These are phyloP conservation scores for Chara braunii DNA, from an alignment of 139 green algal genomes.

Conservation along the genomic window DNA sequence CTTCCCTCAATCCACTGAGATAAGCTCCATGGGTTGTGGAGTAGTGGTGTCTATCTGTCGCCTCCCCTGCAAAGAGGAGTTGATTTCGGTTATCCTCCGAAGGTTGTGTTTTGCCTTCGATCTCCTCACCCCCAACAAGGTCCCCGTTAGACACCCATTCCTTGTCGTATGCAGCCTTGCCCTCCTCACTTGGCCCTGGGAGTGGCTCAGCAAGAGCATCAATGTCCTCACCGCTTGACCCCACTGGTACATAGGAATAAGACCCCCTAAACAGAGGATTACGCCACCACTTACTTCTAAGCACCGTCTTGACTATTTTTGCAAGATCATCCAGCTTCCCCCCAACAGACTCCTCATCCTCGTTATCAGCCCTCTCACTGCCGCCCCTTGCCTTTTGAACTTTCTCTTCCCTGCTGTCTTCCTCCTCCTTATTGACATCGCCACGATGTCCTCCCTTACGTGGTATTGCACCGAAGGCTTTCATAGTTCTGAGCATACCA, in stretches of 20 bases:
- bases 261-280: conserved; percentile 70
- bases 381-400: too few species aligned
- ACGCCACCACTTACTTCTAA: conserved; percentile 67
- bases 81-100: too few species aligned
- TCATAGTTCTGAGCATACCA: background rate
- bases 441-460: too few species aligned
- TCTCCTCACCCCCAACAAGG: too few species aligned
- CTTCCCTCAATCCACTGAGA: conserved; percentile 59
- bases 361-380: too few species aligned
- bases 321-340: too few species aligned
- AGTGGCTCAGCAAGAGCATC: conserved; percentile 41
- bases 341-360: too few species aligned
- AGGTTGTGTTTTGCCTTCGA: background rate
- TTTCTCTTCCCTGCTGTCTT: too few species aligned
- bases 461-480: too few species aligned
- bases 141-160: too few species aligned
- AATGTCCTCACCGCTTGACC: conserved; percentile 71
- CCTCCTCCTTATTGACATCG: too few species aligned
- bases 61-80: conserved; percentile 48
- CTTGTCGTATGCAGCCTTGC: background rate
- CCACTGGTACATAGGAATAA: conserved; percentile 77
- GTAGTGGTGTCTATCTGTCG: conserved; percentile 74
- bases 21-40: conserved; percentile 96
- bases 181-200: background rate
- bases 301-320: too few species aligned